Conservation (phyloP, 2,329 filamentous ascomycete genomes). For the Mariannaea elegans region DNA sequence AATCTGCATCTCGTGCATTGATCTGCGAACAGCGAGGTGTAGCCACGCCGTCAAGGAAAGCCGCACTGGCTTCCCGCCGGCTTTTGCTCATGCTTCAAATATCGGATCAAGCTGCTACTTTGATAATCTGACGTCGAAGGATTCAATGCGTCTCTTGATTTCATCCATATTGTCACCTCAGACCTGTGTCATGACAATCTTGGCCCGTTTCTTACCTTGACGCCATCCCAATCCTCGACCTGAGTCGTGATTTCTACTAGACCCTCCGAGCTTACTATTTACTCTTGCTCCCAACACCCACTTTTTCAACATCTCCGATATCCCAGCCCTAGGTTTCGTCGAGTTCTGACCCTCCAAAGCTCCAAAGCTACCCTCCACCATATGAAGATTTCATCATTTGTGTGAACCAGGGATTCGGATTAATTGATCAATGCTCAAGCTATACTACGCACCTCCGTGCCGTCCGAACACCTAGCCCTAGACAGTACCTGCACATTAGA, state of each 20-base stretch:
- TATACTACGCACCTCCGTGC: constrained; percentile 16
- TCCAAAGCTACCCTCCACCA: constrained; percentile 27
- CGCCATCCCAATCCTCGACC: constrained; percentile 21
- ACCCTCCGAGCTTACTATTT: constrained; percentile 6
- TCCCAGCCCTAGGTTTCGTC: constrained; percentile 7
- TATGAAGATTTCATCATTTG: constrained; percentile 22
- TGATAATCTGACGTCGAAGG: not conserved
- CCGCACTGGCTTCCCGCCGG: constrained; percentile 7
- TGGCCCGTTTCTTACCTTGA: constrained; percentile 14
- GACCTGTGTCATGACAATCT: not conserved
- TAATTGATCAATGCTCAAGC: constrained; percentile 10
- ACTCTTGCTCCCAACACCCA: constrained; percentile 1
- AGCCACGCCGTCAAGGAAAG: constrained; percentile 14
- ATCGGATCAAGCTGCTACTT: constrained; percentile 3
- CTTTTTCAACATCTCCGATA: constrained; percentile 15
- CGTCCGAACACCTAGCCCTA: constrained; percentile 25
- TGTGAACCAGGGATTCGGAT: constrained; percentile 21
- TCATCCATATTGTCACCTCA: constrained; percentile 1
- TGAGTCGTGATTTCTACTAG: constrained; percentile 14
- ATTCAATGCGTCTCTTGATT: not conserved
- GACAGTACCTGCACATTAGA: constrained; percentile 17
- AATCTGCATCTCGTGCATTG: constrained; percentile 17
- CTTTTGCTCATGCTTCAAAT: constrained; percentile 1
- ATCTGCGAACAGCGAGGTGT: constrained; percentile 26
- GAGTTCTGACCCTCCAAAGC: constrained; percentile 11